Percentiles rank a stretch among this genome's conserved stretches.
phyloP scores from a whole-genome alignment of 768 basidiomycete genomes.

The Podaxis sp. region DNA sequence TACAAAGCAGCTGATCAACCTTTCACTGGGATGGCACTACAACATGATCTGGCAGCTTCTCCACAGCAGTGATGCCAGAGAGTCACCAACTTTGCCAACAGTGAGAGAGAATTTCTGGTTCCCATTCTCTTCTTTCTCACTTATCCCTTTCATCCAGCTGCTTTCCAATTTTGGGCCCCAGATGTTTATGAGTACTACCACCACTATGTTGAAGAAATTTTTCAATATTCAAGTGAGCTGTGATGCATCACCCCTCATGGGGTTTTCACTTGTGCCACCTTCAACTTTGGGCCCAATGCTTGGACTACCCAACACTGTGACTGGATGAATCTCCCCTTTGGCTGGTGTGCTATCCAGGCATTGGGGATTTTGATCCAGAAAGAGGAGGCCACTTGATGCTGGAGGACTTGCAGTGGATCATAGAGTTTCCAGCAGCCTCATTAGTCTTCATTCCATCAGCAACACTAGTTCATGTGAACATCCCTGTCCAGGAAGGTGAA shows the following conservation, averaged over 20 bases:
- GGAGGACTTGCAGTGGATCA: background rate
- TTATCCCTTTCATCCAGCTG: background rate
- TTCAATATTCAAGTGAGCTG: background rate
- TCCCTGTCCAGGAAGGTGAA: background rate
- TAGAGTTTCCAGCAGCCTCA: background rate
- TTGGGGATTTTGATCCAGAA: background rate
- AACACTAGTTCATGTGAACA: background rate
- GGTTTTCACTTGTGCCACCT: background rate
- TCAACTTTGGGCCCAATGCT: constrained; percentile 11
- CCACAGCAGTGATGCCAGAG: background rate
- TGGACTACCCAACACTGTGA: background rate
- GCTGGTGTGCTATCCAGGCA: constrained; percentile 1
- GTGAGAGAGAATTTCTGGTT: too few relatives aligned
- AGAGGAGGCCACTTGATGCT: background rate
- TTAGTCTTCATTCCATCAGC: background rate
- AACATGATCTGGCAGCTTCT: background rate
- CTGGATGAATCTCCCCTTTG: background rate
- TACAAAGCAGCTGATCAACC: background rate
- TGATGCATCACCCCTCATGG: background rate
- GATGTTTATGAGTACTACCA: background rate
- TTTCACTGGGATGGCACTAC: background rate
- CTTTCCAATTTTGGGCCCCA: background rate
- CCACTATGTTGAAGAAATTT: background rate
- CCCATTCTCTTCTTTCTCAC: too few relatives aligned
- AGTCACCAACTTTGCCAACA: too few relatives aligned